Base-by-base conservation (phyloP, 2,329 filamentous ascomycete genomes). In the Aspergillus glaucus region DNA sequence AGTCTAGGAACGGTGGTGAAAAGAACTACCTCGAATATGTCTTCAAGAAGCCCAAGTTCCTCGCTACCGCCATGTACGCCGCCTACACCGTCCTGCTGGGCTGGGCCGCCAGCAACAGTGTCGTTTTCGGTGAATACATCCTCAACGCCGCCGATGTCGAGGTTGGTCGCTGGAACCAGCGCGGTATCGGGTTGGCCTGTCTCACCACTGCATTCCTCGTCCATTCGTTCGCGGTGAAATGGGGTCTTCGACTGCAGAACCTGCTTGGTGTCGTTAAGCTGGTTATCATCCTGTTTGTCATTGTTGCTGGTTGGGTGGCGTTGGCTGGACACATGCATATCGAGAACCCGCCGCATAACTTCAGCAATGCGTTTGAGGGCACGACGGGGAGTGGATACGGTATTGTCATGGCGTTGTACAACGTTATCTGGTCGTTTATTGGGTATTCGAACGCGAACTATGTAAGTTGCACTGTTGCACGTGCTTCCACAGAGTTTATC, bases 361-460 rank as follows among this genome's bases (percentile, higher is more conserved):
- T 69, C 50, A 54, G 44, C 7, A 63, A 67, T 52, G 66, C 68
- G 2, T 72, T 71, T 49, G 66, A 67, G 40, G 70, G 68, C 9
- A 67, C 61, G 9, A 59, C 60, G 8, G 60, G 62, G 14, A 68
- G 60, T 50, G 64, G 63, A 6, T 70, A 71, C 50, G 76, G 77
- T 22, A 65, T 82, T n/a, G 77, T 80, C 2, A 82, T 75, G 49
- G 80, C 81, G 0, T 60, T 85, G 34, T 79, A 82, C 51, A 82
- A 77, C 49, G 80, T 85, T 47, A 76, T 80, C 26, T 84, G 81
- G 61, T 79, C 79, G 0, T 85, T 82, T 46, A 69, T 74, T 3
- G 81, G 81, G 2, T 85, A 78, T 55, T 72, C 75, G 6, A 85
- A 84, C 59, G 79, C 80, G 1, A 84, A 84, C 66, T 84, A 84